Evolutionary conservation across 805 yeast genomes (phyloP).

Genomic region (Ogataea siamensis): DNA sequence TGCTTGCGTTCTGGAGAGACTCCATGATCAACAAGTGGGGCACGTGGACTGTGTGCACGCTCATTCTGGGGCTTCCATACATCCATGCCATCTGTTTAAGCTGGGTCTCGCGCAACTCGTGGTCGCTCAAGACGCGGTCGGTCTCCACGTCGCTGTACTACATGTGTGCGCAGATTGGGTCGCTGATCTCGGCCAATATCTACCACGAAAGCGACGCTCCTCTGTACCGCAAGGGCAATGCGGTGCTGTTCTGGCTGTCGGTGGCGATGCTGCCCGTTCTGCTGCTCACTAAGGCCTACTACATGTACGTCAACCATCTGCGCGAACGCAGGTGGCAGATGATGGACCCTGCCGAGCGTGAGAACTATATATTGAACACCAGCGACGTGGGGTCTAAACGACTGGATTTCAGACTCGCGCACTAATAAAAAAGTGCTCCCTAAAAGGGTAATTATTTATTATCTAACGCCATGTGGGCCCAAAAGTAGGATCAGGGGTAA

Average conservation of each 20-base stretch:
- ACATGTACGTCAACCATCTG: conserved; percentile 15
- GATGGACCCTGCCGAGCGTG: conserved; percentile 46
- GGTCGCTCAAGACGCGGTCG: conserved; percentile 30
- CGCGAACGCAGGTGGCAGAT: conserved; percentile 40
- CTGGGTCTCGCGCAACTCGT: conserved; percentile 34
- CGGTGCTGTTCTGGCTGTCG: conserved; percentile 24
- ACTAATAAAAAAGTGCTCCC: conserved; percentile 10
- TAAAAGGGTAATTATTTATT: conserved; percentile 5
- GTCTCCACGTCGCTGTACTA: conserved; percentile 33
- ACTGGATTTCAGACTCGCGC: conserved; percentile 40
- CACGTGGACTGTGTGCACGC: conserved; percentile 16
- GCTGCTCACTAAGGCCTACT: conserved; percentile 25
- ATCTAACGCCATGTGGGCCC: conserved; percentile 4
- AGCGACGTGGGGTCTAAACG: conserved; percentile 55
- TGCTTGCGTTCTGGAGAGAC: conserved; percentile 15
- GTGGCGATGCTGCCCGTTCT: conserved; percentile 18
- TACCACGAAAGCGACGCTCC: conserved; percentile 34
- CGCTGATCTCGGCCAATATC: conserved; percentile 30
- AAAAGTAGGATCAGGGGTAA: not conserved
- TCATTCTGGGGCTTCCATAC: conserved; percentile 39
- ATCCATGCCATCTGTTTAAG: conserved; percentile 38
- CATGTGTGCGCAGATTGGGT: conserved; percentile 30
- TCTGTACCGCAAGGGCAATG: conserved; percentile 31
- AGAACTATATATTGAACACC: conserved; percentile 42
- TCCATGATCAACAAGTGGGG: conserved; percentile 18